Base-by-base conservation (phyloP, 768 basidiomycete species). In the Auricularia auricula-judae region DNA sequence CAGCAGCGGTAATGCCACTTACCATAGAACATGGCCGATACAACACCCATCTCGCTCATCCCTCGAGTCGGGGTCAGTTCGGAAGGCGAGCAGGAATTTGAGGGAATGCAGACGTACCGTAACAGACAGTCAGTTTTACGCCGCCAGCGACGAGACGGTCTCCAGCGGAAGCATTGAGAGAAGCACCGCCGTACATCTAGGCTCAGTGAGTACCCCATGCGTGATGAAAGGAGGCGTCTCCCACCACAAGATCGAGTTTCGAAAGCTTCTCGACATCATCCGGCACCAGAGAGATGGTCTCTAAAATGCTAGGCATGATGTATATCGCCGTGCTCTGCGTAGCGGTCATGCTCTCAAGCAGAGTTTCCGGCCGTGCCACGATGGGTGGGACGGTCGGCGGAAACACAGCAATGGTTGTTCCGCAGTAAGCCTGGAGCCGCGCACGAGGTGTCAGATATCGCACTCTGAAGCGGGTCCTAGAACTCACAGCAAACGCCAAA, bases 111-210 rank as follows among this genome's bases (percentile, higher is more conserved):
- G 47, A 18, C 47, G 5, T 21, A 51, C 47, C 47, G 18, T 21
- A 51, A 18, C 14, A 51, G 16, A 16, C 5, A 1, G 21, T 51
- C 21, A 51, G 3, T 18, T 51, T 51, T 4, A 51, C 47, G 11
- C 10, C 47, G 11, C 18, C 47, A 4, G 47, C 47, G 47, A 51
- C 47, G 16, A 74, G 67, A 16, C 42, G 51, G 43, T 74, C 72
- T 11, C 73, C 72, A 23, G 67, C 66, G 21, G 68, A 59, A 51
- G 70, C 66, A 1, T 66, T 56, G 18, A 74, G 61, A 1, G 72
- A 71, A 0, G 72, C 73, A n/a, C 72, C 73, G 33, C 70, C 72
- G 65, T 67, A 73, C 65, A 54, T 61, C 47, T 51, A 3, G 18
- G 11, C 3, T 3, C 16, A 12, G 2, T 18, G 18, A 51, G 7